Percentiles rank a stretch among this genome's conserved stretches.
Conservation (phyloP, 2,329 filamentous ascomycete species). For the Aureobasidium sp. region DNA sequence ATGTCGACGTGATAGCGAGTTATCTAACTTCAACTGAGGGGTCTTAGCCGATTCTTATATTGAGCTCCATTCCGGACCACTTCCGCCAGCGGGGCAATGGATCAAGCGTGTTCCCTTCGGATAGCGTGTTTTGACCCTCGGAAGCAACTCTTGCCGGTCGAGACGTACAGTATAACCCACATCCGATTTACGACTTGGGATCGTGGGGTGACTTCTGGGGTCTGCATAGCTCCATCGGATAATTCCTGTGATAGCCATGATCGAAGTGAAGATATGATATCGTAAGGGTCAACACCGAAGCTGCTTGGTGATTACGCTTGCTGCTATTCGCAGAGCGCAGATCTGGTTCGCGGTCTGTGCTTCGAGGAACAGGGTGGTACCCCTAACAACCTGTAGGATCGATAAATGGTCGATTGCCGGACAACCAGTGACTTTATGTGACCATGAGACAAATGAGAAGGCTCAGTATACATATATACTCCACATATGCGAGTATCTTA, state of each 20-base stretch:
- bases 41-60: conserved; percentile 1
- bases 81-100: conserved; percentile 7
- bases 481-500: no score
- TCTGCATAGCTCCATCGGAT: no score
- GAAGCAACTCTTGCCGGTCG: neutral
- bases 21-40: neutral
- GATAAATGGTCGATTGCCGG: neutral
- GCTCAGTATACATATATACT: no score
- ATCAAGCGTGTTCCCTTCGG: neutral
- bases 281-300: neutral
- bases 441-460: no score
- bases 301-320: neutral
- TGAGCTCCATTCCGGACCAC: neutral
- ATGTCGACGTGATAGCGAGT: neutral
- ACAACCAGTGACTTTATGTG: neutral
- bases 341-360: neutral
- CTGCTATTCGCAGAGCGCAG: neutral
- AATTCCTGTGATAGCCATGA: no score
- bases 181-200: neutral
- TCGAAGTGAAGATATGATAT: no score
- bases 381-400: neutral
- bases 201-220: neutral
- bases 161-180: neutral
- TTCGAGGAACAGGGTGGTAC: neutral
- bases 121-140: neutral